Evolutionary conservation across 371 early-diverging fungal species (phyloP).

Genomic region (Blastocladiella emersonii): DNA sequence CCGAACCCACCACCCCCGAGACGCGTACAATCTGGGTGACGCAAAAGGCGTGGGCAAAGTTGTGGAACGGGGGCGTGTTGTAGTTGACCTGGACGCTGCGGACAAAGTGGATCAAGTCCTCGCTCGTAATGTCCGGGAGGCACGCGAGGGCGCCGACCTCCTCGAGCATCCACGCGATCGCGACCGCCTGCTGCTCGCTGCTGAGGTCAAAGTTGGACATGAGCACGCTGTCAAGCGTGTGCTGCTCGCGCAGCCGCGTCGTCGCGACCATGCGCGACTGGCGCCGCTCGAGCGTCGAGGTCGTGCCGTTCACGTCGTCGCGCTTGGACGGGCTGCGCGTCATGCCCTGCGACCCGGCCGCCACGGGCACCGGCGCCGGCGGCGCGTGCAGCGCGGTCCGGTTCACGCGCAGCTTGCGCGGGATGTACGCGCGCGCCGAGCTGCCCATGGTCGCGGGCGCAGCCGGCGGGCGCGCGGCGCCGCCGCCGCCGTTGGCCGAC

Average conservation of each 20-base stretch:
- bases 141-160: not conserved
- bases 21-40: slow-evolving; percentile 28
- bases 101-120: slow-evolving; percentile 14
- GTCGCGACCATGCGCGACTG: no score
- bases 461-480: no score
- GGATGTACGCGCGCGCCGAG: not conserved
- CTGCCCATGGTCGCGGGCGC: no score
- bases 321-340: no score
- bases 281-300: not conserved
- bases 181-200: not conserved
- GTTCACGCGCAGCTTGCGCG: not conserved
- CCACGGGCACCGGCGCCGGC: no score
- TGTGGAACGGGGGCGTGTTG: slow-evolving; percentile 30
- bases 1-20: no score
- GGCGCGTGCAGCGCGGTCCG: not conserved
- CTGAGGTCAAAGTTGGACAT: not conserved
- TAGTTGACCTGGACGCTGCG: slow-evolving; percentile 15
- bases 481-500: no score
- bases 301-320: no score
- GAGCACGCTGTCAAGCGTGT: not conserved
- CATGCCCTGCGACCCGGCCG: no score
- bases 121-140: not conserved
- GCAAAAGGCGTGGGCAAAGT: slow-evolving; percentile 29
- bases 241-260: no score
- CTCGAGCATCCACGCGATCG: slow-evolving; percentile 1